Evolutionary conservation across 306 rosid species (phyloP), one percentile per base, ranked within the genome.

Genomic region (Coriaria nepalensis): DNA sequence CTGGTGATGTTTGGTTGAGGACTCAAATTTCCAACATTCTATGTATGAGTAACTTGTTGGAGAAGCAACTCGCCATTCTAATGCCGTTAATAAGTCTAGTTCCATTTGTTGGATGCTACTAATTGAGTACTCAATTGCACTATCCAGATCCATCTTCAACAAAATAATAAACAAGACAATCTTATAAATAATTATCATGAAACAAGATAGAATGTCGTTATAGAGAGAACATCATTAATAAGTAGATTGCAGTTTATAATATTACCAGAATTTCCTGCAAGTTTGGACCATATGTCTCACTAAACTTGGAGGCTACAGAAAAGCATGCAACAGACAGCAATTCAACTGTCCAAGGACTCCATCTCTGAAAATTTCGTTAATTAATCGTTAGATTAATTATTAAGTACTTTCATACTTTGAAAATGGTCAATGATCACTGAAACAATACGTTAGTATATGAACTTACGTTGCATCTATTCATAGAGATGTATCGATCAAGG

Each of bases 341-440:
- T 47, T 78, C 77, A 38, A 73, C 60, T 80, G 64, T 73, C 80
- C 84, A 78, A 40, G 57, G 38, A 48, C 61, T 48, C 84, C 80
- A 64, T 50, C 45, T 67, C 84, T 70, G 64, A 33, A 9, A 33
- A n/a, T n/a, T n/a, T n/a, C n/a, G n/a, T n/a, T n/a, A n/a, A n/a
- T n/a, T n/a, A n/a, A n/a, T n/a, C n/a, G n/a, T n/a, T n/a, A n/a
- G n/a, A n/a, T n/a, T n/a, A n/a, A n/a, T n/a, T n/a, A n/a, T n/a
- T n/a, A n/a, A n/a, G n/a, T n/a, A n/a, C n/a, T n/a, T n/a, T n/a
- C n/a, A n/a, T n/a, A n/a, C n/a, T n/a, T n/a, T n/a, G n/a, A n/a
- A n/a, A n/a, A n/a, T n/a, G n/a, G n/a, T n/a, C n/a, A n/a, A n/a
- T n/a, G n/a, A n/a, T n/a, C n/a, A n/a, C n/a, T n/a, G n/a, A n/a